Evolutionary conservation across 1,284 basidiomycete genomes (phyloP).

Genomic region (Leccinum holopus): DNA sequence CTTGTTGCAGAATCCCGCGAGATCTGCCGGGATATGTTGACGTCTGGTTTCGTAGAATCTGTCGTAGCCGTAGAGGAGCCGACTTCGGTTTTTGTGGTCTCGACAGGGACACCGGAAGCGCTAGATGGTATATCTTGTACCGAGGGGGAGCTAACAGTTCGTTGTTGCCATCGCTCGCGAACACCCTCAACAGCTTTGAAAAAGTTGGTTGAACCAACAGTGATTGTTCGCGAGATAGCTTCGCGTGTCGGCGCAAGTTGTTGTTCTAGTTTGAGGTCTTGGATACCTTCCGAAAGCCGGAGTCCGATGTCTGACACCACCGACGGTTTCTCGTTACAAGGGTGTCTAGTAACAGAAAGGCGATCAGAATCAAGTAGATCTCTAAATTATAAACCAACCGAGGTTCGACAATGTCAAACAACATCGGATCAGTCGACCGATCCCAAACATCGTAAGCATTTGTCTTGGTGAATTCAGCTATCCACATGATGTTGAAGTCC

Average conservation of each 20-base stretch:
- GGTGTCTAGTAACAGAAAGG: slow-evolving; percentile 54
- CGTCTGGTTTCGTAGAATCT: slow-evolving; percentile 24
- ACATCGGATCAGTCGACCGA: slow-evolving; percentile 77
- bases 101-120: slow-evolving; percentile 39
- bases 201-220: slow-evolving; percentile 75
- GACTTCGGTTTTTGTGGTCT: slow-evolving; percentile 48
- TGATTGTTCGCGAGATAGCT: slow-evolving; percentile 74
- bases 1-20: slow-evolving; percentile 30
- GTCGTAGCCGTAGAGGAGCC: slow-evolving; percentile 30
- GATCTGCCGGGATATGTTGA: slow-evolving; percentile 33
- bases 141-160: slow-evolving; percentile 40
- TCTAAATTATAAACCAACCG: slow-evolving; percentile 47
- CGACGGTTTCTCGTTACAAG: slow-evolving; percentile 85
- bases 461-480: slow-evolving; percentile 80
- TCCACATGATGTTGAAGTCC: slow-evolving; percentile 84
- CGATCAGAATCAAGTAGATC: slow-evolving; percentile 10
- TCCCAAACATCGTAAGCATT: slow-evolving; percentile 89
- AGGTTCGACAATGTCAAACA: slow-evolving; percentile 93
- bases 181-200: slow-evolving; percentile 88
- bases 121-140: slow-evolving; percentile 28
- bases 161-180: slow-evolving; percentile 65
- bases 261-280: slow-evolving; percentile 87
- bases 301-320: slow-evolving; percentile 87
- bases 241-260: slow-evolving; percentile 87
- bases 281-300: slow-evolving; percentile 84